phyloP scores from a whole-genome alignment of 1,284 basidiomycete genomes.

The Moniliella sp. region DNA sequence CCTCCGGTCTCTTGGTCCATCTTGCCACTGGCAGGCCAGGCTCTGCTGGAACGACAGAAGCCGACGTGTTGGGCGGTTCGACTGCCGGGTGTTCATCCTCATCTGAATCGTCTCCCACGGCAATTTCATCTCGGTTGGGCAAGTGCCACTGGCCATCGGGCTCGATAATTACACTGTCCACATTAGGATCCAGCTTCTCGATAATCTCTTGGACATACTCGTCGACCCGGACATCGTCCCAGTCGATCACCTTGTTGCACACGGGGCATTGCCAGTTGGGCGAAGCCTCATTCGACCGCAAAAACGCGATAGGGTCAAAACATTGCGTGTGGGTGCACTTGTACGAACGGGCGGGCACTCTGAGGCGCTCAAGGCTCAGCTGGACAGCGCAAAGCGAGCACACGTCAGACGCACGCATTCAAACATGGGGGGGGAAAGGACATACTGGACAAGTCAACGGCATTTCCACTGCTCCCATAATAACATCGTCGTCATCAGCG shows the following conservation, averaged over 20 bases:
- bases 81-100: neutral
- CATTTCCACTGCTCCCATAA: constrained; percentile 19
- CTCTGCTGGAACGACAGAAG: neutral
- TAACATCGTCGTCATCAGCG: constrained; percentile 26
- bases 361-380: constrained; percentile 71
- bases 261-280: constrained; percentile 93
- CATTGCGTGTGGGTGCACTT: constrained; percentile 77
- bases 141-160: constrained; percentile 89
- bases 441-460: constrained; percentile 19
- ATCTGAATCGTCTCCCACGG: neutral
- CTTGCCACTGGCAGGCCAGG: no score
- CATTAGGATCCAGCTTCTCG: constrained; percentile 49
- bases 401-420: constrained; percentile 1
- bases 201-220: constrained; percentile 61
- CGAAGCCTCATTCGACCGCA: constrained; percentile 79
- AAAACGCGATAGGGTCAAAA: constrained; percentile 86
- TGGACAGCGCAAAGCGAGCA: constrained; percentile 25
- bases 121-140: constrained; percentile 6
- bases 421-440: constrained; percentile 2
- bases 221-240: constrained; percentile 69
- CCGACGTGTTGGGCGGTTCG: neutral
- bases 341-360: constrained; percentile 60
- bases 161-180: constrained; percentile 81
- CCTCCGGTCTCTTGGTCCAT: no score
- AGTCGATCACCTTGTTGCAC: constrained; percentile 57